These are phyloP conservation scores for Hsuehochloa calcarea DNA, from an alignment of 176 grass and related monocot species.

Conservation along the genomic window DNA sequence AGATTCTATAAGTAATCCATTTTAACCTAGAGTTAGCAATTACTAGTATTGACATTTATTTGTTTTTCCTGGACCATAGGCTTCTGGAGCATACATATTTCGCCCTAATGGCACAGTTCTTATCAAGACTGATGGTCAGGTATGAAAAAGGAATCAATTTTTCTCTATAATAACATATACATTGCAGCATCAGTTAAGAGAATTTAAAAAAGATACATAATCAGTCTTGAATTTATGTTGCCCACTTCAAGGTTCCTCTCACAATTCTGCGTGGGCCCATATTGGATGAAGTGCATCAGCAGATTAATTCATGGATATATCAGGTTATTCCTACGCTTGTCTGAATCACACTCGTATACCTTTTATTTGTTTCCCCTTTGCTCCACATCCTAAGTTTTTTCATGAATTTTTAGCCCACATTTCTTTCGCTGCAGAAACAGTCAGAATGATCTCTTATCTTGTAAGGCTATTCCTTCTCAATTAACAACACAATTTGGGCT, in stretches of 20 bases:
- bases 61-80: conserved; percentile 47
- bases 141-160: conserved; percentile 38
- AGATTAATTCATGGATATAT: conserved; percentile 98
- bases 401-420: not conserved
- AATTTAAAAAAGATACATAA: not conserved
- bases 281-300: conserved; percentile 88
- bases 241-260: conserved; percentile 53
- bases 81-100: conserved; percentile 97
- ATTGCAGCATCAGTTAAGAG: conserved; percentile 7
- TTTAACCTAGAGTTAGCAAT: conserved; percentile 2
- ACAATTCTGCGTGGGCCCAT: conserved; percentile 74
- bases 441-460: not conserved
- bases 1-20: not conserved
- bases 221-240: conserved; percentile 14
- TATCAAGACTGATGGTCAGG: conserved; percentile 53
- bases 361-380: conserved; percentile 1
- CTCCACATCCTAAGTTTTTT: not conserved
- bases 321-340: conserved; percentile 53
- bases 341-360: not conserved
- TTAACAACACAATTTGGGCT: not conserved
- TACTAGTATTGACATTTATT: not conserved
- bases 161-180: conserved; percentile 4
- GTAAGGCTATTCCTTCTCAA: not conserved
- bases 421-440: not conserved
- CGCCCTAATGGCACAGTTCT: conserved; percentile 75